These are phyloP conservation scores for Malus asiatica DNA, from an alignment of 306 rosid species.

Conservation along the genomic window DNA sequence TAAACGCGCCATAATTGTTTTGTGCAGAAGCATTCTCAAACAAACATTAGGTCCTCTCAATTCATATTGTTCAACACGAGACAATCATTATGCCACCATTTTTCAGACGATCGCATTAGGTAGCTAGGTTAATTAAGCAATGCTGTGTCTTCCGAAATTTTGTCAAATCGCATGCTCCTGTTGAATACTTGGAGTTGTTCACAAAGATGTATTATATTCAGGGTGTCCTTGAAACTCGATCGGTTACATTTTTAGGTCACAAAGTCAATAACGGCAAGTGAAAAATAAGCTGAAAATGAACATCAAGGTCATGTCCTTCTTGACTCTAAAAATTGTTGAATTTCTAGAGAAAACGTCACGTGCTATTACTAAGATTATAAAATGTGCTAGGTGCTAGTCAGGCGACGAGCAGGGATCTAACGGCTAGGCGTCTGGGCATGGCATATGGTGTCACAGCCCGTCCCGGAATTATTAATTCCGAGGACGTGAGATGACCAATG, in stretches of 20 bases:
- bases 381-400: no score
- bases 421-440: no score
- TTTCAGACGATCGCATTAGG: neutral
- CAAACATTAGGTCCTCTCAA: no score
- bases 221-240: neutral
- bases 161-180: neutral
- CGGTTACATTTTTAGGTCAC: neutral
- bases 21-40: no score
- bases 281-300: neutral
- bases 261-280: neutral
- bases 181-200: neutral
- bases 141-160: neutral
- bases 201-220: neutral
- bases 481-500: no score
- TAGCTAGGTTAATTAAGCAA: no score
- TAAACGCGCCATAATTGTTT: no score
- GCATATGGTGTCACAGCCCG: no score
- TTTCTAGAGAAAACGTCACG: no score
- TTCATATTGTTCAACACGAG: no score
- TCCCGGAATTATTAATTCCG: no score
- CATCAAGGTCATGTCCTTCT: neutral
- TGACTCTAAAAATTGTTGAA: neutral
- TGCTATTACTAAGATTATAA: no score
- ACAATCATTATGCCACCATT: neutral
- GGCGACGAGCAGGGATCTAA: rapidly evolving